Evolutionary conservation across 139 green algal species (phyloP), one percentile per base, ranked within the genome.

Genomic region (Chlamydomonas schloesseri): DNA sequence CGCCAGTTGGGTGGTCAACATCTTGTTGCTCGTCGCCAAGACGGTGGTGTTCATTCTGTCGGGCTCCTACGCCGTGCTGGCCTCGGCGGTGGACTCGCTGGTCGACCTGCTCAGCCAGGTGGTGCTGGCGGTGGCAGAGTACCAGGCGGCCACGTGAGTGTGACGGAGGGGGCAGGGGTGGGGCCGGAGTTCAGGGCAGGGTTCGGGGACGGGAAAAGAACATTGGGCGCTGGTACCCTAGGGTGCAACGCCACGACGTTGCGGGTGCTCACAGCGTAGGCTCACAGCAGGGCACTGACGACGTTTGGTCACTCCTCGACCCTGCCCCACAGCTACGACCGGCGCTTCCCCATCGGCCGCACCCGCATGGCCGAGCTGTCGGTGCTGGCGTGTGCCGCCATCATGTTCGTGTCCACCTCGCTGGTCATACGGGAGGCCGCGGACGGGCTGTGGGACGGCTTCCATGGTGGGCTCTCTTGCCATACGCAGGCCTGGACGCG

Each of bases 61-160:
- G 11, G 65, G 65, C 3, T 85, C 79, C 11, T 85, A 94, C 31
- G 89, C 94, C 6, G 92, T 97, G 28, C 86, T 96, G 33, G 95
- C 95, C 15, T 90, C 73, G 1, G 75, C 92, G 1, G 90, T 95
- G 0, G 95, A 97, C 82, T 94, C 87, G 26, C 71, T 94, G 34
- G 93, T 96, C 5, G 95, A 97, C 70, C 88, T 96, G 29, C 77
- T 91, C 28, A 93, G 71, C 42, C 93, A 96, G 81, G 71, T 92
- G n/a, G 94, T 97, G 9, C 90, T 96, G 36, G 89, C 91, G 23
- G 64, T 94, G 42, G 91, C 93, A 58, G 94, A 95, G 60, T 88
- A 76, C 31, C 79, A 85, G 79, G 64, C 26, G 26, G 13, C 62
- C 26, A 83, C 36, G 77, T 73, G n/a, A 11, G 67, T 20, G 18